A percentile compares a stretch with the other conserved stretches of the same genome.
These are phyloP conservation scores for Fomes fomentarius DNA, from an alignment of 1,284 basidiomycete species.

Conservation along the genomic window DNA sequence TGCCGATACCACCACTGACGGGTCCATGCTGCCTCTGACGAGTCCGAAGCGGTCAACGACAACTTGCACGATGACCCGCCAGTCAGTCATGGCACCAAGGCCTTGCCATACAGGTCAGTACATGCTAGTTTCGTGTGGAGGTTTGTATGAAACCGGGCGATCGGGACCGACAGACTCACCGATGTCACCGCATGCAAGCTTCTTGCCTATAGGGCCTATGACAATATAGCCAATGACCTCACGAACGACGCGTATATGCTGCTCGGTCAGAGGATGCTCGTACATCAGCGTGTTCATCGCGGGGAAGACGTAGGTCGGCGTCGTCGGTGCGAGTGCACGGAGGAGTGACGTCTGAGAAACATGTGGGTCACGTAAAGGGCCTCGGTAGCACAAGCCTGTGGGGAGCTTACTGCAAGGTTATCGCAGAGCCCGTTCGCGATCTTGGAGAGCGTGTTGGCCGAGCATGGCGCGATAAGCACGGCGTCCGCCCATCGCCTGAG, in stretches of 20 bases:
- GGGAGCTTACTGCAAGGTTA: constrained; percentile 75
- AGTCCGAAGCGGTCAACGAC: constrained; percentile 64
- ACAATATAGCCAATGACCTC: constrained; percentile 82
- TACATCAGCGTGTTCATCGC: constrained; percentile 99
- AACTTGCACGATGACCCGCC: constrained; percentile 78
- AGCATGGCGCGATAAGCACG: constrained; percentile 93
- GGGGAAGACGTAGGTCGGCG: constrained; percentile 89
- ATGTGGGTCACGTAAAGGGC: background rate
- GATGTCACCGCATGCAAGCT: constrained; percentile 90
- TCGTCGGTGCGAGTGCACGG: constrained; percentile 81
- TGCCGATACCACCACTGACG: background rate
- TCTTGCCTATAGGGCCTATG: constrained; percentile 85
- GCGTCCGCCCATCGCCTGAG: constrained; percentile 95
- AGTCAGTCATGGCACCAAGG: constrained; percentile 92
- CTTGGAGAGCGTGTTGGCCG: constrained; percentile 94
- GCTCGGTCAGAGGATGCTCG: constrained; percentile 88
- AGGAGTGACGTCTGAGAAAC: constrained; percentile 86
- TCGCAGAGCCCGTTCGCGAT: constrained; percentile 90
- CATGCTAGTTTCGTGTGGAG: background rate
- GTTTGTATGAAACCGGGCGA: background rate
- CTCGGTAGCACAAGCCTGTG: too few relatives aligned
- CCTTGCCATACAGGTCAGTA: constrained; percentile 45
- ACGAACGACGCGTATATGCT: constrained; percentile 74
- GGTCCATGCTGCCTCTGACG: constrained; percentile 1
- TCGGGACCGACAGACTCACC: constrained; percentile 47